Percentiles rank a stretch among this genome's conserved stretches.
Evolutionary conservation across 2,329 filamentous ascomycete species (phyloP).

Genomic region (Celoporthe dispersa): DNA sequence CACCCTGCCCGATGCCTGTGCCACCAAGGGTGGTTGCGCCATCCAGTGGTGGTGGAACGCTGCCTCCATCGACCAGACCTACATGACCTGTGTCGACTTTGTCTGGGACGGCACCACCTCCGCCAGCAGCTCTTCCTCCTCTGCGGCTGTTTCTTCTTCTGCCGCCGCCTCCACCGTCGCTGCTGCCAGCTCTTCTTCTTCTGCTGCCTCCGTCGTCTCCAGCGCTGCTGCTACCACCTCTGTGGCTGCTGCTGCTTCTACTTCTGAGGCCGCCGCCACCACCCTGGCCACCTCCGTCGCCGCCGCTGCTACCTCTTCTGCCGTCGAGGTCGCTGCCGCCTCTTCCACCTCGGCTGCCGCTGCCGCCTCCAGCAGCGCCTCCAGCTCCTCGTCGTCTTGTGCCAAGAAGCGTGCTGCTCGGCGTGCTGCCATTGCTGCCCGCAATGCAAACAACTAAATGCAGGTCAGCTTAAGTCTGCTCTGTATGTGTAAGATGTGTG

Average conservation of each 20-base stretch:
- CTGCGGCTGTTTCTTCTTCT: constrained; percentile 1
- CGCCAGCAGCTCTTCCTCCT: constrained; percentile 11
- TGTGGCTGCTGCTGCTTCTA: constrained; percentile 8
- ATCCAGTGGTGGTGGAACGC: constrained; percentile 62
- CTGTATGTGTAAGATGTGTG: not conserved
- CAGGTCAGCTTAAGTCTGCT: not conserved
- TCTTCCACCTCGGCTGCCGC: constrained; percentile 7
- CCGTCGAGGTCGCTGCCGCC: constrained; percentile 2
- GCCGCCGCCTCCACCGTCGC: not conserved
- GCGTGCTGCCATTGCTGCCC: constrained; percentile 14
- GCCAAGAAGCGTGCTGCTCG: constrained; percentile 22
- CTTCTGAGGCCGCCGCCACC: constrained; percentile 18
- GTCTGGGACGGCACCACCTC: constrained; percentile 24
- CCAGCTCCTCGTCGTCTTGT: constrained; percentile 16
- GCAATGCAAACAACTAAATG: constrained; percentile 2
- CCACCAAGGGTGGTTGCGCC: constrained; percentile 51
- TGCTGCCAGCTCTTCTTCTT: constrained; percentile 1
- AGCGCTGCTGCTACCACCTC: not conserved
- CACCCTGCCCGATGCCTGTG: constrained; percentile 49
- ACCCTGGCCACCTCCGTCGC: constrained; percentile 26
- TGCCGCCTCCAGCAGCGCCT: constrained; percentile 1
- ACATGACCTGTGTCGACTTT: constrained; percentile 61
- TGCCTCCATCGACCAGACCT: constrained; percentile 50
- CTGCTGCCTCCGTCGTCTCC: not conserved
- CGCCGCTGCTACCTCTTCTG: constrained; percentile 6